Percentiles rank a stretch among this genome's conserved stretches.
phyloP scores from a whole-genome alignment of 345 rosid genomes.

The Litchi chinensis region DNA sequence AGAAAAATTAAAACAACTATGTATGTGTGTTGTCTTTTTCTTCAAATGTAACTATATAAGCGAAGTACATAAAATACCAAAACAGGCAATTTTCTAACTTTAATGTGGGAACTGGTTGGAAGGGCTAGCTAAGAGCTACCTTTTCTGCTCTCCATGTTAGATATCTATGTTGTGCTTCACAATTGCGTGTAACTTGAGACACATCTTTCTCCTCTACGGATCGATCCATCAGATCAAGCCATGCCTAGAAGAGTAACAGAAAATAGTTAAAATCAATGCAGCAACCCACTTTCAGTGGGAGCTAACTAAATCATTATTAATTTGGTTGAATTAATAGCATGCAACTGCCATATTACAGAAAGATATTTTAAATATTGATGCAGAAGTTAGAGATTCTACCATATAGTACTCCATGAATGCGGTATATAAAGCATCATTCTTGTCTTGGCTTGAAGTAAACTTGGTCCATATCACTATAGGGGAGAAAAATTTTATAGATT shows the following conservation, averaged over 20 bases:
- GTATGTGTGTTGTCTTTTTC: background rate
- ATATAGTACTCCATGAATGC: conserved; percentile 71
- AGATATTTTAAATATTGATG: background rate
- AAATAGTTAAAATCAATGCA: background rate
- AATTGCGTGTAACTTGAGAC: conserved; percentile 39
- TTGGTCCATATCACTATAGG: conserved; percentile 76
- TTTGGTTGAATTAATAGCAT: background rate
- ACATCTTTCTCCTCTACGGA: conserved; percentile 45
- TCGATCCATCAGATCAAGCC: conserved; percentile 55
- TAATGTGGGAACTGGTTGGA: background rate
- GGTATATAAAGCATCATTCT: conserved; percentile 44
- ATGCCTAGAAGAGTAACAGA: conserved; percentile 45
- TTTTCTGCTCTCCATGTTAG: conserved; percentile 76
- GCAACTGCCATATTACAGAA: background rate
- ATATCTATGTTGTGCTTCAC: conserved; percentile 69
- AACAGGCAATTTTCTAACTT: background rate
- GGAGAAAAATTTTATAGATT: conserved; percentile 75
- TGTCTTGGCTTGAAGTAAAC: conserved; percentile 50
- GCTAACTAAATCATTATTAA: background rate
- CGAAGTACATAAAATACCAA: background rate
- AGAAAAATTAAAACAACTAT: no score
- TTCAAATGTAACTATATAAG: no score
- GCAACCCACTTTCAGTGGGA: background rate
- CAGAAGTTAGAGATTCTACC: conserved; percentile 36
- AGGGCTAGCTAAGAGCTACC: conserved; percentile 30